Percentiles rank a stretch among this genome's conserved stretches.
Evolutionary conservation across 2,329 filamentous ascomycete genomes (phyloP).

Genomic region (Botryotinia calthae): DNA sequence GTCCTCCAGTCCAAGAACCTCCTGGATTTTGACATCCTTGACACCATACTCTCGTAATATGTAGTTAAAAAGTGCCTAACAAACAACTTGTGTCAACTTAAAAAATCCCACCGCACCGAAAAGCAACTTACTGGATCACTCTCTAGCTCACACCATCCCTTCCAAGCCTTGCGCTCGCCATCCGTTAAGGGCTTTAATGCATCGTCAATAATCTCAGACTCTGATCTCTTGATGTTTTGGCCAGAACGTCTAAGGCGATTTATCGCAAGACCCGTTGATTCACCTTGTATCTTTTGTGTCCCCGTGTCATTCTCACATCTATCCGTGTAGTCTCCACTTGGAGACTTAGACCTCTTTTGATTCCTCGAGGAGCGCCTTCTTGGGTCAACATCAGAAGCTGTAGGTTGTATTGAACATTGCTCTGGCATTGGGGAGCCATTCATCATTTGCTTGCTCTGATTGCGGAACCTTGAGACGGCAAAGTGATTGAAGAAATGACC

Average conservation of each 20-base stretch:
- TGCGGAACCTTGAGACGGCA: not conserved
- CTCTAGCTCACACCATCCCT: constrained; percentile 80
- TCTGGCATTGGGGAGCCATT: not conserved
- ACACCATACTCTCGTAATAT: constrained; percentile 81
- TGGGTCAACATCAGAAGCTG: not conserved
- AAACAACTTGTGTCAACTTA: not conserved
- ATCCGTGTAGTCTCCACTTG: constrained; percentile 7
- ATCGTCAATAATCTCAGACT: constrained; percentile 23
- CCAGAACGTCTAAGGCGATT: not conserved
- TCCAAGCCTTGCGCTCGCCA: constrained; percentile 59
- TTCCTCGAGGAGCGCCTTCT: constrained; percentile 13
- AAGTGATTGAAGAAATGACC: not conserved
- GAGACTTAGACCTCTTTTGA: constrained; percentile 2
- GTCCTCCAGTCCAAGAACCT: constrained; percentile 72
- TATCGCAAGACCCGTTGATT: not conserved
- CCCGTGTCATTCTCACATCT: not conserved
- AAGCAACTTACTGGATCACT: constrained; percentile 70
- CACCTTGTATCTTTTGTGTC: not conserved
- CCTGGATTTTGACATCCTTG: constrained; percentile 67
- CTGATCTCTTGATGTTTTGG: not conserved
- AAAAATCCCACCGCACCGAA: not conserved
- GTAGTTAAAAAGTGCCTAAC: constrained; percentile 78
- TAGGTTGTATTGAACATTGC: not conserved
- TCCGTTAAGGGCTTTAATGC: constrained; percentile 47
- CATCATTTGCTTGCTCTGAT: not conserved